A percentile compares a stretch with the other conserved stretches of the same genome.
These are phyloP conservation scores for Termitomyces sp. DNA, from an alignment of 768 basidiomycete genomes.

Conservation along the genomic window DNA sequence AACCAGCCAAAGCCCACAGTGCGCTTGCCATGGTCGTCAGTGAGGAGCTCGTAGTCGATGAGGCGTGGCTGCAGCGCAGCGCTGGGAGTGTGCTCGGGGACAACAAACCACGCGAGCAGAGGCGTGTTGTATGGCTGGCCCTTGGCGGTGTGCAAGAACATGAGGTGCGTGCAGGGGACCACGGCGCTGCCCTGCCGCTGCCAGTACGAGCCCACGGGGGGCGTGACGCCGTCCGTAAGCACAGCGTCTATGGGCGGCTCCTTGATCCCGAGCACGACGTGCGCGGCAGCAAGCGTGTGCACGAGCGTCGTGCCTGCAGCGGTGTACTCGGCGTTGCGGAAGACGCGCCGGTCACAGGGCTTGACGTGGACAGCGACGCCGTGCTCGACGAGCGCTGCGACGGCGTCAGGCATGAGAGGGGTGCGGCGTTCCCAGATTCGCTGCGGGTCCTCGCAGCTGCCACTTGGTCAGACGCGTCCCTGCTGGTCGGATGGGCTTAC, in stretches of 20 bases:
- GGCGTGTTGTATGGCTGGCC: conserved; percentile 84
- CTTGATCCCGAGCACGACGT: conserved; percentile 85
- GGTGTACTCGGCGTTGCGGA: conserved; percentile 50
- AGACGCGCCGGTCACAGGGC: conserved; percentile 48
- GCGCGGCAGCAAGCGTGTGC: conserved; percentile 31
- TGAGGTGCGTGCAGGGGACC: conserved; percentile 62
- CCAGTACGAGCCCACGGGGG: conserved; percentile 21
- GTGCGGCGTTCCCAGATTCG: not conserved
- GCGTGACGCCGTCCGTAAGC: conserved; percentile 23
- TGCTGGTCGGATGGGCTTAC: not conserved
- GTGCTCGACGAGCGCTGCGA: not conserved
- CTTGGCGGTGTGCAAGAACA: conserved; percentile 92
- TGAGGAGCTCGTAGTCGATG: conserved; percentile 85
- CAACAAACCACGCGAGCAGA: conserved; percentile 61
- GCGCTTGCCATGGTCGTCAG: conserved; percentile 54
- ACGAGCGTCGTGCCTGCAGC: conserved; percentile 65
- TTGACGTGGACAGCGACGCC: not conserved
- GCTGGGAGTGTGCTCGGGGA: not conserved
- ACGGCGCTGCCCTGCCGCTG: not conserved
- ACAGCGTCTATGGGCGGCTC: conserved; percentile 59
- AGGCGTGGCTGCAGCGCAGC: conserved; percentile 33
- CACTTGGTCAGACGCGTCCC: too few relatives aligned
- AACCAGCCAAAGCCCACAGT: conserved; percentile 91
- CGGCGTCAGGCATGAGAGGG: not conserved
- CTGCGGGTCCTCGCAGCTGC: not conserved